phyloP scores from a whole-genome alignment of 768 basidiomycete species.

The Calocera cornea region DNA sequence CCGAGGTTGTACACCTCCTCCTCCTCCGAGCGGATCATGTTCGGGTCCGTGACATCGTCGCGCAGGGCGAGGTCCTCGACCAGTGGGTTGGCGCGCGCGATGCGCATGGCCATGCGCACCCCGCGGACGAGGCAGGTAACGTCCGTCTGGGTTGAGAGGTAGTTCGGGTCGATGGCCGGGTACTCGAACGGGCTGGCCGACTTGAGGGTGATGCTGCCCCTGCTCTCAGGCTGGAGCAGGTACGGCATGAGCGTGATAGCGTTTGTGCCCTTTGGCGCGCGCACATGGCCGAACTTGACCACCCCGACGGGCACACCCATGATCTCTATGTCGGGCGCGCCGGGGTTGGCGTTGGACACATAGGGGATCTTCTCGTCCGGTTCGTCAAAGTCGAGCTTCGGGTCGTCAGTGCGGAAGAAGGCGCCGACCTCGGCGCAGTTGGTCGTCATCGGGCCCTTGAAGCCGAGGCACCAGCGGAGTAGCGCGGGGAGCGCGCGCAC shows the following conservation, averaged over 20 bases:
- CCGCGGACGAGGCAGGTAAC: conserved; percentile 5
- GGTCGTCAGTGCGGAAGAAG: background rate
- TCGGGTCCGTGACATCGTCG: conserved; percentile 24
- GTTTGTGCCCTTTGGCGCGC: background rate
- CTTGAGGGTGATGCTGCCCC: conserved; percentile 19
- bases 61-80: conserved; percentile 26
- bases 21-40: conserved; percentile 24
- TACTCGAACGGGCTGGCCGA: conserved; percentile 18
- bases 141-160: conserved; percentile 6
- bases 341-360: background rate
- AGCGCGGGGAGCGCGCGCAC: background rate
- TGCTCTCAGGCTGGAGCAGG: background rate
- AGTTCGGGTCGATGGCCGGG: conserved; percentile 20
- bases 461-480: background rate
- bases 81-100: background rate
- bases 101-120: background rate
- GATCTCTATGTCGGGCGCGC: conserved; percentile 11
- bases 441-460: background rate
- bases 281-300: background rate
- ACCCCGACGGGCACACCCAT: background rate
- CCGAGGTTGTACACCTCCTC: conserved; percentile 21
- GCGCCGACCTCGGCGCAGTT: background rate
- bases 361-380: background rate
- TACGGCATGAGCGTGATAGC: background rate
- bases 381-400: background rate